Evolutionary conservation across 441 rosid species (phyloP), one percentile per base, ranked within the genome.

Genomic region (Adansonia gregorii): DNA sequence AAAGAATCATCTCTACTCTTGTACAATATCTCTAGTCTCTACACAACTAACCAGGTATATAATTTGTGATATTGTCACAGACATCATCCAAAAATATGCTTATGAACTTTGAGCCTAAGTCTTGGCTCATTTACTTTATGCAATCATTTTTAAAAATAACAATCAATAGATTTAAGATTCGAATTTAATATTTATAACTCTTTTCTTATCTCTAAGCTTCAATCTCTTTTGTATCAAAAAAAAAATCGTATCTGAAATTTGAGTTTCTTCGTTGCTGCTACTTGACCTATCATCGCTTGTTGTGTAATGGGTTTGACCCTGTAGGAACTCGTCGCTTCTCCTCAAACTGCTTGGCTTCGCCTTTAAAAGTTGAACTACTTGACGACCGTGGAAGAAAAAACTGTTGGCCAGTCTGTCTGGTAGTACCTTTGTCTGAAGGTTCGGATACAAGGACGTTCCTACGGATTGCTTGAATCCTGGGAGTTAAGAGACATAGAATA

Each of bases 221-320:
- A 24, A 24, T 24, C 1, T 24, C 27, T 1, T 24, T 24, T 24
- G 27, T 24, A 24, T 1, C 27, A 24, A 24, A 24, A 24, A 24
- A 24, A 24, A 24, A 24, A 1, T 24, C 27, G 27, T 24, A 72
- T 72, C 63, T 54, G 48, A 31, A 8, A 15, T 54, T 31, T 12
- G 59, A 17, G 35, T 46, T 48, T 56, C 22, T 19, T 67, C 2
- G 15, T 45, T 10, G 54, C 58, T 6, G 15, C 19, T 10, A 15
- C 58, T 72, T 55, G 3, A 10, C 39, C 17, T 20, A 22, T 75
- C 71, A 64, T 64, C 78, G 69, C 63, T 27, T 75, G 60, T 75
- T 75, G 78, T 75, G 78, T 39, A 75, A 75, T n/a, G 78, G 78
- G 60, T 75, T 75, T 9, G 78, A 49, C 6, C 78, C 78, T 15